Evolutionary conservation across 2,329 filamentous ascomycete species (phyloP).

Genomic region (Tricladium varicosporioides): DNA sequence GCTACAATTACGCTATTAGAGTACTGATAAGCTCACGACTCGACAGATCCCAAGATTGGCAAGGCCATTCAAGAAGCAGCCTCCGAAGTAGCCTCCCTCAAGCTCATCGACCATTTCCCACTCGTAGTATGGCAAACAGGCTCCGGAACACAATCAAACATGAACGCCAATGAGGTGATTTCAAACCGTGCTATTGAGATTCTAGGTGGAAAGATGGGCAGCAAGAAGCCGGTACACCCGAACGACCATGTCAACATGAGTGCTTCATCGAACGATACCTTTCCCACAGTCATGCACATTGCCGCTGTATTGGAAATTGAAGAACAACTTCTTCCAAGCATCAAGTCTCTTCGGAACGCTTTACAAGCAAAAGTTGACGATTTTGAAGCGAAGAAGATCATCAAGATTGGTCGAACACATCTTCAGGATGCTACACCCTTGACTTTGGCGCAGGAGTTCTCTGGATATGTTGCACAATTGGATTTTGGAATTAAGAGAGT

Average conservation of each 20-base stretch:
- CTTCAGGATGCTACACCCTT: conserved; percentile 95
- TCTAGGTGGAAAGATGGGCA: conserved; percentile 87
- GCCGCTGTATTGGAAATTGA: conserved; percentile 93
- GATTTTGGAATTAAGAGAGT: conserved; percentile 88
- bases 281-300: conserved; percentile 99
- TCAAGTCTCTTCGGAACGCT: conserved; percentile 77
- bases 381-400: conserved; percentile 82
- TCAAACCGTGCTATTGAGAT: conserved; percentile 99
- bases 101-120: conserved; percentile 95
- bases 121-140: conserved; percentile 99
- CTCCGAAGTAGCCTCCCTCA: conserved; percentile 86
- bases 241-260: conserved; percentile 99
- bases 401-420: conserved; percentile 98
- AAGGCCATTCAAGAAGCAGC: conserved; percentile 94
- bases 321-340: conserved; percentile 76
- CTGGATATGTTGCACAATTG: conserved; percentile 92
- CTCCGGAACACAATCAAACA: conserved; percentile 96
- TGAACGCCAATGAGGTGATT: conserved; percentile 99
- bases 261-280: conserved; percentile 97
- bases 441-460: conserved; percentile 96
- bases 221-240: conserved; percentile 97
- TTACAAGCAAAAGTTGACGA: conserved; percentile 86
- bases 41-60: conserved; percentile 78
- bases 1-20: conserved; percentile 17
- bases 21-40: conserved; percentile 26